phyloP scores from a whole-genome alignment of 352 stramenopile species.

The Phytophthora cactorum region DNA sequence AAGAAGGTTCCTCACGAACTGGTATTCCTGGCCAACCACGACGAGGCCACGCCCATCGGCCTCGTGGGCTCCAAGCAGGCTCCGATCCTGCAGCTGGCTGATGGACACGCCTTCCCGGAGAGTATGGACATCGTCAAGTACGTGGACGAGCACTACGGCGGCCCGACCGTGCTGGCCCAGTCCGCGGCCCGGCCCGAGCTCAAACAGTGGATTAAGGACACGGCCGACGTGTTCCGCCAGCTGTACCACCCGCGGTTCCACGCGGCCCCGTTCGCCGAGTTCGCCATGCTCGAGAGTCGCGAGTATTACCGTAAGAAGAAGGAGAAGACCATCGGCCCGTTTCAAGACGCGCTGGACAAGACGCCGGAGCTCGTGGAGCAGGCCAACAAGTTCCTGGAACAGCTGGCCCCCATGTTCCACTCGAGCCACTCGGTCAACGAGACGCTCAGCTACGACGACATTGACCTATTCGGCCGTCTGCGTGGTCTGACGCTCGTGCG shows the following conservation, averaged over 20 bases:
- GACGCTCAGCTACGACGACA: constrained; percentile 67
- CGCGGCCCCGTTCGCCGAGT: constrained; percentile 56
- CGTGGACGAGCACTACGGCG: constrained; percentile 60
- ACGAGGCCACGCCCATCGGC: constrained; percentile 57
- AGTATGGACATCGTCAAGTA: constrained; percentile 73
- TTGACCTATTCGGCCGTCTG: constrained; percentile 58
- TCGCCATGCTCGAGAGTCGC: constrained; percentile 48
- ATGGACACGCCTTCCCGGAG: constrained; percentile 53
- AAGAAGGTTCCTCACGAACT: constrained; percentile 53
- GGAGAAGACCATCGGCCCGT: constrained; percentile 51
- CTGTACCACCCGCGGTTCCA: constrained; percentile 58
- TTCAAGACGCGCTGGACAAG: constrained; percentile 46
- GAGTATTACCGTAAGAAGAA: constrained; percentile 64
- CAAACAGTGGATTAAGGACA: constrained; percentile 51
- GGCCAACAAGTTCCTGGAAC: constrained; percentile 46
- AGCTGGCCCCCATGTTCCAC: constrained; percentile 48
- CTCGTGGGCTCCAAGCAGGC: constrained; percentile 58
- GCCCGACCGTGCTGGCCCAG: constrained; percentile 35
- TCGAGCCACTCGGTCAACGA: constrained; percentile 55
- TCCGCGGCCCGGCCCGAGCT: constrained; percentile 47
- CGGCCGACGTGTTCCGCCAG: constrained; percentile 35
- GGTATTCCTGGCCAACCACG: constrained; percentile 57
- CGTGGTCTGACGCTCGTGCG: constrained; percentile 62
- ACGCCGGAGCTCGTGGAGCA: constrained; percentile 48
- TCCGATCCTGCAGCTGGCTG: constrained; percentile 55